Evolutionary conservation across 345 rosid species (phyloP).

Genomic region (Microthlaspi erraticum): DNA sequence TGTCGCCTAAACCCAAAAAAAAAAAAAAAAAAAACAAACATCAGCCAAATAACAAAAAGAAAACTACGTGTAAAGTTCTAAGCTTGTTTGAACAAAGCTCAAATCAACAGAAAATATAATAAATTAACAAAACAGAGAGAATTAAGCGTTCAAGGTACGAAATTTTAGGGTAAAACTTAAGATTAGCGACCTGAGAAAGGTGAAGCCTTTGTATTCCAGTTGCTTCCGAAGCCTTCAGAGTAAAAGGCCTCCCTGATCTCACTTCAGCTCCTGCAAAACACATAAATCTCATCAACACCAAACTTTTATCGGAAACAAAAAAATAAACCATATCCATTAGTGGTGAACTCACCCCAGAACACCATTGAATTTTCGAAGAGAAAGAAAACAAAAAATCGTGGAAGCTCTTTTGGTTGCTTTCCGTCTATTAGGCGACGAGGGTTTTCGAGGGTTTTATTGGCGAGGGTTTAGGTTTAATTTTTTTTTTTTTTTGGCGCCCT

Average conservation of each 20-base stretch:
- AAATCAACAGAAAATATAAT: too few species aligned
- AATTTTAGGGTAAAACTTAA: too few species aligned
- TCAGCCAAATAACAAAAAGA: background rate
- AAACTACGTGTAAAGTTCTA: too few species aligned
- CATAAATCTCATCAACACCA: slow-evolving; percentile 4
- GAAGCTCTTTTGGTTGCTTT: slow-evolving; percentile 4
- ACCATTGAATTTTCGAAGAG: slow-evolving; percentile 23
- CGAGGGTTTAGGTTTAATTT: slow-evolving; percentile 16
- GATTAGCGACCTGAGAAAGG: slow-evolving; percentile 79
- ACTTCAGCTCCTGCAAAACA: slow-evolving; percentile 69
- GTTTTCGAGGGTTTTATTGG: background rate
- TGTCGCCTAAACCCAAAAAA: slow-evolving; percentile 74
- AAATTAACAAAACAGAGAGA: too few species aligned
- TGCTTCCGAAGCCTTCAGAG: slow-evolving; percentile 39
- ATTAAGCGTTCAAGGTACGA: too few species aligned
- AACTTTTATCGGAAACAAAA: background rate
- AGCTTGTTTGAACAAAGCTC: too few species aligned
- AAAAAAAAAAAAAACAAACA: slow-evolving; percentile 50
- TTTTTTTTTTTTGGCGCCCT: slow-evolving; percentile 28
- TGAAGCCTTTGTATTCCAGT: slow-evolving; percentile 59
- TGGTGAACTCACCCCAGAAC: slow-evolving; percentile 36
- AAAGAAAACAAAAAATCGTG: background rate
- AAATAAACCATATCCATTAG: background rate
- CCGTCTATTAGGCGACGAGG: slow-evolving; percentile 6
- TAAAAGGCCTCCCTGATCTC: slow-evolving; percentile 64